phyloP scores from a whole-genome alignment of 1,284 basidiomycete genomes.

The Apiotrichum mycotoxinovorans region DNA sequence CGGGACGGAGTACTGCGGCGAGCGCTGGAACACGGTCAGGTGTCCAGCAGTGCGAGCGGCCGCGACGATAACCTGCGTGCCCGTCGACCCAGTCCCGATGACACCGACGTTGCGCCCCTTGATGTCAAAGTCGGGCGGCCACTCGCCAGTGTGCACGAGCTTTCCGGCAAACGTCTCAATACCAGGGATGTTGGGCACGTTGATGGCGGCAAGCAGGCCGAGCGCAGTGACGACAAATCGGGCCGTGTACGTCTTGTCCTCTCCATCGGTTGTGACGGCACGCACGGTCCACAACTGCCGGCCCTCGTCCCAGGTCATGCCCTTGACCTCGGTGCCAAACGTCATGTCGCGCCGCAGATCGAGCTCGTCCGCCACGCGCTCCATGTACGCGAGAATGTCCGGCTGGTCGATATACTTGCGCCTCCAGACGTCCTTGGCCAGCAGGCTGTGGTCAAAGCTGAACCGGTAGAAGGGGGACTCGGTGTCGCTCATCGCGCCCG shows the following conservation, averaged over 20 bases:
- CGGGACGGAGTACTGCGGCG: slow-evolving; percentile 16
- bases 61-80: slow-evolving; percentile 10
- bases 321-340: slow-evolving; percentile 13
- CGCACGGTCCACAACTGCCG: background rate
- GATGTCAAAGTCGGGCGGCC: slow-evolving; percentile 6
- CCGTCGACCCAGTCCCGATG: slow-evolving; percentile 12
- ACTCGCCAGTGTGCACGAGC: slow-evolving; percentile 14
- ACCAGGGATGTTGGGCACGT: slow-evolving; percentile 15
- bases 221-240: slow-evolving; percentile 26
- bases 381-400: slow-evolving; percentile 34
- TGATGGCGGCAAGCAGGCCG: slow-evolving; percentile 19
- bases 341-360: slow-evolving; percentile 27
- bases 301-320: slow-evolving; percentile 4
- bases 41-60: background rate
- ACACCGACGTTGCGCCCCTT: slow-evolving; percentile 5
- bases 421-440: slow-evolving; percentile 18
- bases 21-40: slow-evolving; percentile 17
- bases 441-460: slow-evolving; percentile 14
- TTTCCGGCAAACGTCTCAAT: slow-evolving; percentile 9
- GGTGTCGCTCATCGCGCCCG: slow-evolving; percentile 32
- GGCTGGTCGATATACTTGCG: slow-evolving; percentile 28
- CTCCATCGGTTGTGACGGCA: background rate
- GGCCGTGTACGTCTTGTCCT: slow-evolving; percentile 7
- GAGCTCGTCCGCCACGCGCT: slow-evolving; percentile 21
- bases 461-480: slow-evolving; percentile 30